Conservation (phyloP, 306 rosid genomes). For the Alnus glutinosa region DNA sequence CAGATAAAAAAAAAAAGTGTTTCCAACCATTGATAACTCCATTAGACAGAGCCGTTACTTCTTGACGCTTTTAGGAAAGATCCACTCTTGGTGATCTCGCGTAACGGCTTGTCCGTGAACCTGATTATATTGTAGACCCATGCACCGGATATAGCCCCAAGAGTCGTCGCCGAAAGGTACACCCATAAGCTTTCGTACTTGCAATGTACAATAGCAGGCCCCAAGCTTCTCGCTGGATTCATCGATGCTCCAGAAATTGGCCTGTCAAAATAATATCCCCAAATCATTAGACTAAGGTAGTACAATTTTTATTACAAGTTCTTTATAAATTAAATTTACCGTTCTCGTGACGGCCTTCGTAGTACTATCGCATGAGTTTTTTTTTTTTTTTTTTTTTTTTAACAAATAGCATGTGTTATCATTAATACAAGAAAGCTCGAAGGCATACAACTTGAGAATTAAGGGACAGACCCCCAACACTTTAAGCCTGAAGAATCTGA, state of each 20-base stretch:
- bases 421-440: too few relatives aligned
- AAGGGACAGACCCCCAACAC: too few relatives aligned
- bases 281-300: background rate
- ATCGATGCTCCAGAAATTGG: conserved; percentile 84
- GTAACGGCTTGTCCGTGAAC: conserved; percentile 59
- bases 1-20: too few relatives aligned
- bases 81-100: conserved; percentile 61
- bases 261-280: conserved; percentile 32
- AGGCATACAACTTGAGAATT: too few relatives aligned
- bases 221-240: conserved; percentile 89
- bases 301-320: background rate
- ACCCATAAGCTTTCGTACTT: conserved; percentile 65
- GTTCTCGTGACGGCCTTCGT: too few relatives aligned
- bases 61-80: conserved; percentile 49
- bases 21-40: too few relatives aligned
- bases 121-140: conserved; percentile 62
- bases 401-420: too few relatives aligned
- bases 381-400: too few relatives aligned
- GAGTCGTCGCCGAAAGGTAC: conserved; percentile 46
- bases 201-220: conserved; percentile 61
- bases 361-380: too few relatives aligned
- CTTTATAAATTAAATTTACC: too few relatives aligned
- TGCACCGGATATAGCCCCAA: conserved; percentile 68
- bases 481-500: too few relatives aligned
- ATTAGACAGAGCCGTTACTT: background rate